These are phyloP conservation scores for Monilinia aucupariae DNA, from an alignment of 2,329 filamentous ascomycete species.

Conservation along the genomic window DNA sequence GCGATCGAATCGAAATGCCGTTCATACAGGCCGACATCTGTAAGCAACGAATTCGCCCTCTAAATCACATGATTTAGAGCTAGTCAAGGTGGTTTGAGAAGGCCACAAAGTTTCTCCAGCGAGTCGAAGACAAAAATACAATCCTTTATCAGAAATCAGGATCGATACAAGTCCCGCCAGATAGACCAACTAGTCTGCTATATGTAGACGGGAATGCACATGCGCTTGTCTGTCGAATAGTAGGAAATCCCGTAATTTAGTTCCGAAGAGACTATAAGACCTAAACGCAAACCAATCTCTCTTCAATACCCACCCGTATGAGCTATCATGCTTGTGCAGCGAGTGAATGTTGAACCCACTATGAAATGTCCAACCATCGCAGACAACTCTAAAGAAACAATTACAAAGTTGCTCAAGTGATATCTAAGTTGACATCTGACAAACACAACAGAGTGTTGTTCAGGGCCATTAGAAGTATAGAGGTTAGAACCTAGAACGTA, in stretches of 20 bases:
- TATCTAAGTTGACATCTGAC: not conserved
- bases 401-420: not conserved
- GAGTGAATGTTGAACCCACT: not conserved
- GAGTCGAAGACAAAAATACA: conserved; percentile 2
- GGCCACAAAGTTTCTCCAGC: not conserved
- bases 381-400: not conserved
- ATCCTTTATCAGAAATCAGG: not conserved
- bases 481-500: too few species aligned
- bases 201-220: not conserved
- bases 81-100: conserved; percentile 4
- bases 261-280: not conserved
- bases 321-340: not conserved
- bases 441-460: not conserved
- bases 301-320: not conserved
- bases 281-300: not conserved
- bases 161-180: not conserved
- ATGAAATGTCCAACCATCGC: not conserved
- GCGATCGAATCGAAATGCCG: not conserved
- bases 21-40: not conserved
- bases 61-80: conserved; percentile 6
- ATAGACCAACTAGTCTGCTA: conserved; percentile 1
- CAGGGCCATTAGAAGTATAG: not conserved
- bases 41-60: not conserved
- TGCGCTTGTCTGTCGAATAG: not conserved
- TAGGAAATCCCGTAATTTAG: not conserved